These are phyloP conservation scores for Bruguiera sexangula DNA, from an alignment of 345 rosid species.

Conservation along the genomic window DNA sequence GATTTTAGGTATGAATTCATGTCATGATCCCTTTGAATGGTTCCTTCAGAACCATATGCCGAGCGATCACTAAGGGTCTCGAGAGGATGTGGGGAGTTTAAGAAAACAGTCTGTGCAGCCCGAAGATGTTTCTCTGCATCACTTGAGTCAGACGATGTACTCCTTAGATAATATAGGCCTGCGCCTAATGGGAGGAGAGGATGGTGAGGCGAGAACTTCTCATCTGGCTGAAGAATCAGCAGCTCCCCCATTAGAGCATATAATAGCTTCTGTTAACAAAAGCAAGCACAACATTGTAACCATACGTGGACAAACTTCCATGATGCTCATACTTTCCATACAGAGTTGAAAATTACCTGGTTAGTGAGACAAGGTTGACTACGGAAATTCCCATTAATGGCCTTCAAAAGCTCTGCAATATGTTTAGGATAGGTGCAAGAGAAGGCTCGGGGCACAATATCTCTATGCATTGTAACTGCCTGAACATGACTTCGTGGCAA, in stretches of 20 bases:
- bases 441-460: constrained; percentile 95
- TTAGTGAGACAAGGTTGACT: constrained; percentile 82
- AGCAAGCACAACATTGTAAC: not conserved
- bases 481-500: constrained; percentile 69
- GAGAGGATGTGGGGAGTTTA: constrained; percentile 96
- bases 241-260: constrained; percentile 95
- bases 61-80: constrained; percentile 83
- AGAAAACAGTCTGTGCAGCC: constrained; percentile 66
- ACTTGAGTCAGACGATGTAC: constrained; percentile 35
- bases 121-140: constrained; percentile 57
- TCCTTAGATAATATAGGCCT: constrained; percentile 64
- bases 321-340: not conserved
- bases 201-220: constrained; percentile 77
- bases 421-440: constrained; percentile 88
- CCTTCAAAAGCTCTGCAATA: constrained; percentile 75
- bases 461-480: constrained; percentile 82
- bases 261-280: constrained; percentile 56
- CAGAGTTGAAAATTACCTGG: constrained; percentile 41
- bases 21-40: constrained; percentile 87
- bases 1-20: constrained; percentile 76
- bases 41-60: constrained; percentile 85
- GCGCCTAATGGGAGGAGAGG: constrained; percentile 88
- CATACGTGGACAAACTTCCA: not conserved
- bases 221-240: constrained; percentile 89
- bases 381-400: constrained; percentile 78